Base-by-base conservation (phyloP, 371 early-diverging fungal species). In the Dichotomocladium elegans region DNA sequence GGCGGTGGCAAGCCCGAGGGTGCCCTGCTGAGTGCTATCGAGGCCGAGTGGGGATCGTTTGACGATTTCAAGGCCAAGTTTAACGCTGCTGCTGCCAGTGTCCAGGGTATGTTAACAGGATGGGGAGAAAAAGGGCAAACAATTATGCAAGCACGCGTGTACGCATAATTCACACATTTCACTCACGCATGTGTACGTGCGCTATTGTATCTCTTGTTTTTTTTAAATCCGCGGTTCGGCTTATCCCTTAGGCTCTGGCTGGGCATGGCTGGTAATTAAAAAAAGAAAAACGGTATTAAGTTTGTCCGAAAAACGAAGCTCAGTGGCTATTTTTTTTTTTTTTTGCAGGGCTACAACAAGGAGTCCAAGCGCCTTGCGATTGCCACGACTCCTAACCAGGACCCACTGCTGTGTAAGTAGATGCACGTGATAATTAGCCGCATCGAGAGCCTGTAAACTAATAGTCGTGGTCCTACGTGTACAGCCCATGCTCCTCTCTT, bases 251-350 rank as follows among this genome's bases (percentile, higher is more conserved):
- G 64, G 99, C 43, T 90, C 90, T 43, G 99, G 99, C 12, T 99
- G 99, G 99, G 94, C 91, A 9, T 99, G 99, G 99, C 75, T 97
- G 67, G 90, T 88, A 77, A 68, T 79, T 66, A 31, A 24, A n/a
- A n/a, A n/a, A n/a, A n/a, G n/a, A n/a, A n/a, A n/a, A n/a, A n/a
- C n/a, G n/a, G n/a, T 19, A 21, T n/a, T 25, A 37, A 57, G 52
- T 55, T 10, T 15, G 51, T 15, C 27, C 19, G 43, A 65, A 37
- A 21, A 33, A 44, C 14, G 25, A 33, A 19, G 12, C 17, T 40
- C 17, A 34, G 33, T 11, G n/a, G n/a, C n/a, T n/a, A n/a, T n/a
- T n/a, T n/a, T n/a, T n/a, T n/a, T n/a, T n/a, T n/a, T 59, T 11
- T 58, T 40, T 29, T 34, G 27, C 47, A 83, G 84, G 93, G 91